Evolutionary conservation across 306 rosid species (phyloP), one percentile per base, ranked within the genome.

Genomic region (Castanea mollissima): DNA sequence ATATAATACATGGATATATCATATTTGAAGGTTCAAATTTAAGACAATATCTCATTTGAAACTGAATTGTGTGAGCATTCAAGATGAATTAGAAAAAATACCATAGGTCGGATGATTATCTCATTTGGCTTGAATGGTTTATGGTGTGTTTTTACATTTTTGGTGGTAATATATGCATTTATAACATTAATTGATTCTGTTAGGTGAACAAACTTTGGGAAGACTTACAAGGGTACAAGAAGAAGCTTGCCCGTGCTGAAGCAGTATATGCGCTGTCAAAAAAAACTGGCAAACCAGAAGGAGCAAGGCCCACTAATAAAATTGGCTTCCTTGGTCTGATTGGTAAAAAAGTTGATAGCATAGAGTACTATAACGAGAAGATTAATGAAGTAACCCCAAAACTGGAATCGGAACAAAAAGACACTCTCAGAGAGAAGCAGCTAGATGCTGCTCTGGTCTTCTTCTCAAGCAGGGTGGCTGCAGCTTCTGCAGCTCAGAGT

Each of bases 401-500:
- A 84, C 81, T 89, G 85, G 98, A 93, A 83, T 31, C 93, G 23
- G 98, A 96, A 81, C 98, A 88, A 72, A 96, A 96, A 80, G 69
- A 20, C 65, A 96, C 98, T 64, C 93, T 93, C 49, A 88, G 90
- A 79, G 98, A 93, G 75, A 96, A 93, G 88, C 98, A 96, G 84
- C 87, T 80, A 84, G 55, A 76, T 80, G 92, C 97, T 35, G 99
- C 98, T 77, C 1, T 93, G 34, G 83, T 93, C 5, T 91, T 96
- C 81, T 91, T 93, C 91, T 87, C 89, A 5, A 88, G 27, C 81
- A 85, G 94, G 81, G 88, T 83, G 34, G 62, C 78, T 76, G 98
- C 99, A 69, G 94, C 97, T 78, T 86, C 96, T 77, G 99, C 99
- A 23, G 87, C 94, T 76, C 99, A 96, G 92, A 86, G 87, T 69